Conservation (phyloP, 768 basidiomycete species). For the Serendipita sp. region DNA sequence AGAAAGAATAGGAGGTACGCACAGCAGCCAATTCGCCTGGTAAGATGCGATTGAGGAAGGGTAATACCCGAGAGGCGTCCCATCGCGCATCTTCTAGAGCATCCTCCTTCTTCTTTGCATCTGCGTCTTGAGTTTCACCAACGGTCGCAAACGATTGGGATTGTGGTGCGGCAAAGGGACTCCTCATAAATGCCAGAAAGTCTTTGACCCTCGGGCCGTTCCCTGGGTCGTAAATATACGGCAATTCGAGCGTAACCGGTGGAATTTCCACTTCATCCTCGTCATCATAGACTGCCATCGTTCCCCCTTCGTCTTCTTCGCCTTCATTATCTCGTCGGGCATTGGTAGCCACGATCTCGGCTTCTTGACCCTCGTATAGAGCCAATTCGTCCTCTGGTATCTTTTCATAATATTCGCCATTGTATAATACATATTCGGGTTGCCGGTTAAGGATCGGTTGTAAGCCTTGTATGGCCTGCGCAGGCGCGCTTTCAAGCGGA, state of each 20-base stretch:
- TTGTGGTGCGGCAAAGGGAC: constrained; percentile 53
- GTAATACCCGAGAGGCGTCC: too few species aligned
- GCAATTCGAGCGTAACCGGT: constrained; percentile 19
- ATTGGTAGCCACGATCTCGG: neutral
- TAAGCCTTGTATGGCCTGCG: neutral
- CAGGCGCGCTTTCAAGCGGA: neutral
- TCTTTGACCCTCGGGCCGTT: constrained; percentile 64
- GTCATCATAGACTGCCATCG: neutral
- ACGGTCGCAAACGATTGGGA: constrained; percentile 21
- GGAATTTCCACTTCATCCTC: neutral
- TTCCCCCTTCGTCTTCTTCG: neutral
- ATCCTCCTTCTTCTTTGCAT: constrained; percentile 65
- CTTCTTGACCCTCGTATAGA: neutral
- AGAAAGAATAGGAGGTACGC: constrained; percentile 30
- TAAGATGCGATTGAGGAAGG: constrained; percentile 26
- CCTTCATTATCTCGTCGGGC: neutral
- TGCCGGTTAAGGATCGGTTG: neutral
- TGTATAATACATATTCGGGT: neutral
- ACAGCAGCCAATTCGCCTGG: constrained; percentile 54
- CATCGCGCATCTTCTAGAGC: constrained; percentile 27
- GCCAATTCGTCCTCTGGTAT: neutral
- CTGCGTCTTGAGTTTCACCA: constrained; percentile 24
- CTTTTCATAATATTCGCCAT: constrained; percentile 1
- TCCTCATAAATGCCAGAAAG: constrained; percentile 44
- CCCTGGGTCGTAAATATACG: constrained; percentile 64